These are phyloP conservation scores for Rhizophagus sp. DNA, from an alignment of 192 early-diverging fungal species.

Conservation along the genomic window DNA sequence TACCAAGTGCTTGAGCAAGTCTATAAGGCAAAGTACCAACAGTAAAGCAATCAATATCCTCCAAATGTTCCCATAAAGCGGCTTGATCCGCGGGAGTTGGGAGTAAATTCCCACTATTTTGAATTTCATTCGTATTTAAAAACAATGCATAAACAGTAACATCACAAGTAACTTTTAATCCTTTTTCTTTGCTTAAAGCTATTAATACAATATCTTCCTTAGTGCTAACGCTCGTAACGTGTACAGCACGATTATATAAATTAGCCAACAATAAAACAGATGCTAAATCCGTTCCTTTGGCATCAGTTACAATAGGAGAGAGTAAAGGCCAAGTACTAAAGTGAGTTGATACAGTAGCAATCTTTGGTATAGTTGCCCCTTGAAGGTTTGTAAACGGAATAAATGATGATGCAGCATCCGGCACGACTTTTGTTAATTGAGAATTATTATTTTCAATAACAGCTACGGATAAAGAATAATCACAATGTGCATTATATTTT, in stretches of 20 bases:
- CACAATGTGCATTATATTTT: constrained; percentile 58
- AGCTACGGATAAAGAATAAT: constrained; percentile 70
- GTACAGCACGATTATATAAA: constrained; percentile 80
- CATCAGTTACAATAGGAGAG: constrained; percentile 79
- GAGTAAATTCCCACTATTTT: constrained; percentile 42
- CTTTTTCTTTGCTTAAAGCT: constrained; percentile 81
- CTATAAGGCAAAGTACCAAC: constrained; percentile 71
- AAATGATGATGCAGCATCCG: constrained; percentile 57
- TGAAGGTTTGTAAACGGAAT: constrained; percentile 60
- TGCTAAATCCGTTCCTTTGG: constrained; percentile 85
- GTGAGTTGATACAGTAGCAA: constrained; percentile 69
- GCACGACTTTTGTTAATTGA: constrained; percentile 41
- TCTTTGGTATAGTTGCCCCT: constrained; percentile 44
- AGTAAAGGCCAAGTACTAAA: constrained; percentile 79
- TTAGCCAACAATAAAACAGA: constrained; percentile 85
- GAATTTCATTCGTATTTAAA: constrained; percentile 52
- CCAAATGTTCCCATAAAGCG: constrained; percentile 80
- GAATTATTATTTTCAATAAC: constrained; percentile 75
- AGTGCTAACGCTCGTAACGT: constrained; percentile 82
- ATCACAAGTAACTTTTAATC: constrained; percentile 88
- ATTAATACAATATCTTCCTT: constrained; percentile 86
- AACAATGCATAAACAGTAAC: constrained; percentile 89
- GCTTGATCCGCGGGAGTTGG: constrained; percentile 62
- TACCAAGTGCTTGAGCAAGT: constrained; percentile 57
- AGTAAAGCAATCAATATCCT: constrained; percentile 90